These are phyloP conservation scores for Seminavis robusta DNA, from an alignment of 108 stramenopile species.

Conservation along the genomic window DNA sequence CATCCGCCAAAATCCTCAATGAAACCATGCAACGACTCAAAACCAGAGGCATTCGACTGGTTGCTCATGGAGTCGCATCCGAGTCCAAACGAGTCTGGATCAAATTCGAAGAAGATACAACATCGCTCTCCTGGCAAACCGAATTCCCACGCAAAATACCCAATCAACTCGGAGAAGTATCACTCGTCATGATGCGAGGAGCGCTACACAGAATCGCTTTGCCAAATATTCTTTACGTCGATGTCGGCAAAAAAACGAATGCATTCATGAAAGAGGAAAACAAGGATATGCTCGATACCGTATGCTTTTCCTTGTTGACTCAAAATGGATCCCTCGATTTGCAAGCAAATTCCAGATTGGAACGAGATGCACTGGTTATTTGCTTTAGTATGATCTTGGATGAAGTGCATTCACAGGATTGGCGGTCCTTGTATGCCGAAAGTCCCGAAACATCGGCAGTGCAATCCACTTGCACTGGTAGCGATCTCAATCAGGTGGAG, in stretches of 20 bases:
- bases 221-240: slow-evolving; percentile 49
- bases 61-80: slow-evolving; percentile 60
- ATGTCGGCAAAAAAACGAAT: slow-evolving; percentile 59
- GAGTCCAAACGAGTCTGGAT: slow-evolving; percentile 63
- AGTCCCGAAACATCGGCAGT: too few relatives aligned
- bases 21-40: slow-evolving; percentile 44
- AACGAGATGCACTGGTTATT: slow-evolving; percentile 53
- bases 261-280: slow-evolving; percentile 27
- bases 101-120: slow-evolving; percentile 23
- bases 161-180: slow-evolving; percentile 28
- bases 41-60: slow-evolving; percentile 45
- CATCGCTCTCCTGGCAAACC: slow-evolving; percentile 48
- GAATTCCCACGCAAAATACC: slow-evolving; percentile 45
- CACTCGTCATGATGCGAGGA: slow-evolving; percentile 49
- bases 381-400: slow-evolving; percentile 54
- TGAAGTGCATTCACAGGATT: slow-evolving; percentile 49
- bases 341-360: slow-evolving; percentile 46
- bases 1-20: slow-evolving; percentile 26
- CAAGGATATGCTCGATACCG: not conserved
- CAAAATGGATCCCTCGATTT: slow-evolving; percentile 59
- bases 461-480: too few relatives aligned
- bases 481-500: too few relatives aligned
- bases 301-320: slow-evolving; percentile 53
- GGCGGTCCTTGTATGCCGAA: too few relatives aligned
- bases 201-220: slow-evolving; percentile 43